These are phyloP conservation scores for Cryphonectria radicalis DNA, from an alignment of 2,329 filamentous ascomycete genomes.

Conservation along the genomic window DNA sequence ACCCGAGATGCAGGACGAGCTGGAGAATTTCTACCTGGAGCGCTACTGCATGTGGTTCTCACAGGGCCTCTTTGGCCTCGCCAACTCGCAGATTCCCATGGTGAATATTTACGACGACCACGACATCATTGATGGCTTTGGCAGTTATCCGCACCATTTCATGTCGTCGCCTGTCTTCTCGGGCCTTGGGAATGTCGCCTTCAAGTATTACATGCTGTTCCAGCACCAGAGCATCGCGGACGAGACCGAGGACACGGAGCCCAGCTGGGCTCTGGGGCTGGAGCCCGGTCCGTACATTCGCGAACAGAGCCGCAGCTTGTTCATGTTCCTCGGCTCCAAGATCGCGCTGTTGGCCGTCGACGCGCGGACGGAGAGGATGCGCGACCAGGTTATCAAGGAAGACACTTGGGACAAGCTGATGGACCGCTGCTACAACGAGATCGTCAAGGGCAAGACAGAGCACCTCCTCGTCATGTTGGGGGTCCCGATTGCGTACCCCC, in stretches of 20 bases:
- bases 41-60: conserved; percentile 96
- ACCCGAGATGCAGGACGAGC: conserved; percentile 80
- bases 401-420: conserved; percentile 87
- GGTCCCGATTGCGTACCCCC: conserved; percentile 81
- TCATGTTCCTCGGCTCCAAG: conserved; percentile 79
- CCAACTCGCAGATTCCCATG: conserved; percentile 94
- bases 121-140: conserved; percentile 88
- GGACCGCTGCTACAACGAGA: conserved; percentile 80
- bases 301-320: conserved; percentile 82
- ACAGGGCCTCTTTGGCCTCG: conserved; percentile 90
- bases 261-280: conserved; percentile 86
- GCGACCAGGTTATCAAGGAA: conserved; percentile 78
- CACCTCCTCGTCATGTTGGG: conserved; percentile 88
- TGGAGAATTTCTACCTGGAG: conserved; percentile 87
- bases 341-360: conserved; percentile 86
- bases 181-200: conserved; percentile 86
- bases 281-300: conserved; percentile 87
- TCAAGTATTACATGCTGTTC: conserved; percentile 99
- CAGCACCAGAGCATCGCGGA: conserved; percentile 88
- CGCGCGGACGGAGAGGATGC: conserved; percentile 86
- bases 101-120: conserved; percentile 98
- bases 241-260: conserved; percentile 82
- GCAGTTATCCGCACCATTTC: conserved; percentile 88
- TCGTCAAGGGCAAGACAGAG: conserved; percentile 81
- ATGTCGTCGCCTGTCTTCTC: conserved; percentile 91